Base-by-base conservation (phyloP, 2,329 filamentous ascomycete species). In the Penicillium sp. region DNA sequence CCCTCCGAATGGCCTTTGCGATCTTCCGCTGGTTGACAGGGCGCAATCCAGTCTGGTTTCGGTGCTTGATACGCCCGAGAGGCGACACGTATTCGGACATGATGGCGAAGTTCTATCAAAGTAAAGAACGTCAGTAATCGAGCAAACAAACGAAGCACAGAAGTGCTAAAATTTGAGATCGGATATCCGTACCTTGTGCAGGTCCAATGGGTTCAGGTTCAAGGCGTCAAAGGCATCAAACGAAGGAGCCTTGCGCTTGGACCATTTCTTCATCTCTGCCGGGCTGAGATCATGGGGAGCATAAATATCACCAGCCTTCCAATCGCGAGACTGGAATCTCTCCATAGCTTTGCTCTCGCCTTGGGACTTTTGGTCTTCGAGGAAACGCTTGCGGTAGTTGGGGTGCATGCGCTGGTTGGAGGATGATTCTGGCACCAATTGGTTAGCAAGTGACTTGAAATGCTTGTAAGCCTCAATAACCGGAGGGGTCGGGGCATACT, bases 1-100 rank as follows among this genome's bases (percentile, higher is more conserved):
- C 88, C 65, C 94, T 84, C 62, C 94, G 82, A 67, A 99, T 89
- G 51, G 95, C 93, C 80, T 95, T 97, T 59, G 93, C 89, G 70
- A 99, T 86, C 77, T 89, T 92, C 64, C 94, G 84, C 79, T 99
- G 94, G 79, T 97, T 97, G 62, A 90, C 88, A 2, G 89, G 89
- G 54, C 90, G 84, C 58, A 99, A 79, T 14, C 90, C 91, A 0
- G 92, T 97, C 23, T 87, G 79, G 6, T 74, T 81, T n/a, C 84
- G 81, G 71, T 89, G 86, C 76, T 85, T 89, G 73, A 99, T 97
- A 56, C 92, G 85, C 49, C 93, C 94, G 77, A 90, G 89, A 11
- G 87, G 77, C 0, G 89, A 91, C 68, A 94, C 89, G 73, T 89
- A 97, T 73, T 97, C 92, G 29, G 89, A 89, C 75, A 97, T 89